Base-by-base conservation (phyloP, 352 stramenopile genomes). In the Phytophthora cactorum region DNA sequence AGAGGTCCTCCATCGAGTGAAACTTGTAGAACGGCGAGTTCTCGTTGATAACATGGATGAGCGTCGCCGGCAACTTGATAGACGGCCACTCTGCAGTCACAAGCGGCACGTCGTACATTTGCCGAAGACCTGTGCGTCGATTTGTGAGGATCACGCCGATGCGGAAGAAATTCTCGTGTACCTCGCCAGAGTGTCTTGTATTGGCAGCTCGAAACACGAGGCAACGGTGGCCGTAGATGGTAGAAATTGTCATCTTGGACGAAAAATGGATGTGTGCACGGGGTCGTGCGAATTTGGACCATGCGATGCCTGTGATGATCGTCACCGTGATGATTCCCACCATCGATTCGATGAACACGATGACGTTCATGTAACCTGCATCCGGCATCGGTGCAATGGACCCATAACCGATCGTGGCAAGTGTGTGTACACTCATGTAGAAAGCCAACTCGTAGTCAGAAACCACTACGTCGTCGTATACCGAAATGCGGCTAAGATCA, bases 301-400 rank as follows among this genome's bases (percentile, higher is more conserved):
- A 95, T 2, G 82, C 82, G 25, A 95, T 95, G 60, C 87, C 87
- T 15, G 87, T 93, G 66, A 93, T 90, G 66, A 95, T 93, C n/a
- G 87, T 91, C 28, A 86, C 77, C 14, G 81, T 57, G 45, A 93
- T 90, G 41, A 95, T 89, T 14, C 87, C 87, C 5, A 93, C 57
- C 63, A 84, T 83, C 2, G 85, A 86, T 67, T 95, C 87, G 55
- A 92, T 76, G 9, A 91, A 78, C n/a, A 95, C 82, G 61, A 87
- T 78, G 2, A 92, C 51, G 52, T 95, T 95, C 67, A 93, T 89
- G 70, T 92, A 93, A 3, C 72, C 47, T 8, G 85, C 84, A 8
- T 70, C 43, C 0, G 75, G 55, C 29, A 66, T 75, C 0, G 87
- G 87, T 3, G 81, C 63, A 39, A 95, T 89, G 1, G 85, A 92